Base-by-base conservation (phyloP, 768 basidiomycete species). In the Tulasnella calospora region DNA sequence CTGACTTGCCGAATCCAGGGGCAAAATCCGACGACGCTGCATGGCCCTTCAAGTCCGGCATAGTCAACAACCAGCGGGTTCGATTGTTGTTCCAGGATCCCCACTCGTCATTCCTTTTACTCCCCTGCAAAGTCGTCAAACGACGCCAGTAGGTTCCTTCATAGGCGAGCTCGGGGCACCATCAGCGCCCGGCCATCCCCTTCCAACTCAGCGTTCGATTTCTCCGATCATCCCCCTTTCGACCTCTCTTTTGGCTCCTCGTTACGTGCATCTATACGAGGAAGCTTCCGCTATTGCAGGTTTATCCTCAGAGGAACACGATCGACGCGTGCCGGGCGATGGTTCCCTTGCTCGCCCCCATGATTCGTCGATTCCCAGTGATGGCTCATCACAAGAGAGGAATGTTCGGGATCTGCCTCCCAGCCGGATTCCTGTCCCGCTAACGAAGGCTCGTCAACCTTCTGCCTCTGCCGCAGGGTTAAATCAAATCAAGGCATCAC, bases 31-130 rank as follows among this genome's bases (percentile, higher is more conserved):
- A 6, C 47, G 73, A 1, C 41, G 78, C 17, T 57, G 47, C 21
- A 27, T 75, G 2, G 78, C 78, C n/a, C 73, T 79, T 35, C 47
- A 75, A 74, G 73, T 79, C 15, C 78, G 78, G 13, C 77, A 78
- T 51, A 79, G 35, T 47, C 41, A 40, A 33, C 78, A 74, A 57
- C 27, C 78, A 8, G 40, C 78, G 13, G 73, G 36, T 36, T 30
- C 70, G 38, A 72, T 74, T 15, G 44, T 72, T 21, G 51, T 71
- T 78, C 71, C 77, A 1, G 69, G 70, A n/a, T 73, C 77, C 23
- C 69, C 69, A 8, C 71, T 78, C 23, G 41, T 78, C 33, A 57
- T 78, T 21, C 77, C 77, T 4, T 47, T 72, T 71, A 71, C 77
- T 46, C 77, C 77, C 44, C 36, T 33, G 38, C 69, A 41, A 38